Base-by-base conservation (phyloP, 345 rosid species). In the Salix koriyanagi region DNA sequence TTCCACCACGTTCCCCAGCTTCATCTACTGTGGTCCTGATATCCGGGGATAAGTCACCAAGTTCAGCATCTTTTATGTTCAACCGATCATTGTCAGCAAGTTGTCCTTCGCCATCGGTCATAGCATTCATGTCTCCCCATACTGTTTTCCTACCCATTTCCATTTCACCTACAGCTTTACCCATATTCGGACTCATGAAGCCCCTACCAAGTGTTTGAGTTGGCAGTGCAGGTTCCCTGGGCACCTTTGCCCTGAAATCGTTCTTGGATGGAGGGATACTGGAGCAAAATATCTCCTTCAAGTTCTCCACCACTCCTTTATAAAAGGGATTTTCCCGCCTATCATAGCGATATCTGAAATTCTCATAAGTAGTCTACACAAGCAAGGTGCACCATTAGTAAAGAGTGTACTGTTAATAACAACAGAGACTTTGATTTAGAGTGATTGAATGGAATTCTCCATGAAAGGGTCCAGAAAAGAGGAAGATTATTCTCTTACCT, bases 111-210 rank as follows among this genome's bases (percentile, higher is more conserved):
- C 89, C 86, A 64, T 89, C 96, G 69, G 84, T 76, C 76, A 88
- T 80, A 46, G 91, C 77, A 65, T 87, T 88, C 85, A 91, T 85
- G 83, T 94, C 95, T 26, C 92, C 92, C 99, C 98, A 90, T 21
- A 93, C 98, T 9, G 96, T 91, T 67, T 93, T 95, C 82, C 99
- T 90, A 52, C 99, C 97, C 97, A 91, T 91, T 78, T 95, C 99
- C 72, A 95, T 93, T 83, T 95, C 96, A 87, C 90, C 97, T 14
- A 81, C 89, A 4, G 90, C 90, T 82, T 90, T 93, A 61, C 97
- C 99, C 94, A 93, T 91, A 85, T 89, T 95, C 41, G 98, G 99
- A 81, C 98, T 95, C 97, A 91, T 93, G 71, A 93, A 95, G 67
- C 98, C 91, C 5, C 94, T 91, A 21, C 88, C 90, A 44, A 85